Base-by-base conservation (phyloP, 2,329 filamentous ascomycete genomes). In the Ceratocystis colombiana region DNA sequence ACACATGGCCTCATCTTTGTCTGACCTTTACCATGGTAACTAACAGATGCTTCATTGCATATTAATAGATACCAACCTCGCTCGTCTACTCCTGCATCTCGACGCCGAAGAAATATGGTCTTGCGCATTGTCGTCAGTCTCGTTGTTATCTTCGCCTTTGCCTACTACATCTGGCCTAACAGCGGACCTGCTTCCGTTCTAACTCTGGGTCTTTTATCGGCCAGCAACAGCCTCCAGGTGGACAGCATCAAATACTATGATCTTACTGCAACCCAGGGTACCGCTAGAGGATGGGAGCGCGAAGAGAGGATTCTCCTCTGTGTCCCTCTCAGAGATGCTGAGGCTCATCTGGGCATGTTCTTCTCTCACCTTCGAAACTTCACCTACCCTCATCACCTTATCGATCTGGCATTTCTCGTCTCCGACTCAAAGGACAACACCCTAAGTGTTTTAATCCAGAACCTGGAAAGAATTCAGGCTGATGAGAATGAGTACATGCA, bases 191-290 rank as follows among this genome's bases (percentile, higher is more conserved):
- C 77, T 71, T 90, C 78, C 73, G 80, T 79, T 73, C 82, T 78
- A 73, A 88, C 88, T 0, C 79, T 95, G 62, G 89, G 88, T 37
- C 80, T 93, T 45, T 78, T 92, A 63, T 85, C 85, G 48, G 78
- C 82, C 25, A 78, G 79, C 64, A 85, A 87, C 64, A 86, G 89
- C 70, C 83, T 90, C 69, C 87, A 96, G 73, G 84, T 97, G 67
- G 90, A 97, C 75, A 97, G 93, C 1, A 89, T 99, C 68, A 89
- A 93, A 74, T 97, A 99, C 77, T 97, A 97, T 77, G 94, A 99
- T 75, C 81, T 99, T 69, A 88, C 88, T 70, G 90, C 94, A 74
- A 90, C 96, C 5, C 88, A 94, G 74, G 94, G 94, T 59, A 94
- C 91, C 6, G 90, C 89, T 64, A 86, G 89, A 70, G 95, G 94